Conservation (phyloP, 83 land plant genomes). For the Isoetes engelmannii region DNA sequence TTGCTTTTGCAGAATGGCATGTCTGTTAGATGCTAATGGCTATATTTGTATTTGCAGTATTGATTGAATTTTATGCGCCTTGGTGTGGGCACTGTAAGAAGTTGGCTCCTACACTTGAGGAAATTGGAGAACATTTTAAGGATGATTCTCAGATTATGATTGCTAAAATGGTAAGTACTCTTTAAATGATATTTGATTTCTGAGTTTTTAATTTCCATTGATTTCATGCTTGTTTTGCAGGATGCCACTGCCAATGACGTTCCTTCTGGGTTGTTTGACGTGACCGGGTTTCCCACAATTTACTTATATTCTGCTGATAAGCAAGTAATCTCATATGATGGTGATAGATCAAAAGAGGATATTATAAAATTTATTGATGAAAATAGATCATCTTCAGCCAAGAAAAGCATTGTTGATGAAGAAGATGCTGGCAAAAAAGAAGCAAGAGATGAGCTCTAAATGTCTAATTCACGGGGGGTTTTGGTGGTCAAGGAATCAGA, state of each 20-base stretch:
- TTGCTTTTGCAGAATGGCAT: no score
- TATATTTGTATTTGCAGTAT: no score
- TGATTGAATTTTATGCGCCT: slow-evolving; percentile 80
- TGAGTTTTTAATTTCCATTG: no score
- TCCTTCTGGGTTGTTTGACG: slow-evolving; percentile 46
- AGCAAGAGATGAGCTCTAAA: slow-evolving; percentile 3
- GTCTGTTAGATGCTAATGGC: no score
- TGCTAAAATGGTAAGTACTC: slow-evolving; percentile 80
- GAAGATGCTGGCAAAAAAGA: background rate
- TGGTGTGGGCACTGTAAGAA: slow-evolving; percentile 93
- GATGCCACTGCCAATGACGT: slow-evolving; percentile 90
- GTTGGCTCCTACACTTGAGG: slow-evolving; percentile 68
- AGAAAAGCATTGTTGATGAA: background rate
- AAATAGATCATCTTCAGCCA: slow-evolving; percentile 17
- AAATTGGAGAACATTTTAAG: slow-evolving; percentile 55
- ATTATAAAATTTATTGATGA: slow-evolving; percentile 57
- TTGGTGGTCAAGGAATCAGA: no score
- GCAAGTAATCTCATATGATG: slow-evolving; percentile 41
- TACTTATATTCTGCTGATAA: slow-evolving; percentile 58
- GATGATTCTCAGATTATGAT: slow-evolving; percentile 53
- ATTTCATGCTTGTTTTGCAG: slow-evolving; percentile 37
- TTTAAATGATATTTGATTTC: no score
- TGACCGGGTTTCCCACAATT: slow-evolving; percentile 77
- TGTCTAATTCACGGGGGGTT: no score
- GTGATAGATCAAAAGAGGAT: slow-evolving; percentile 63